phyloP scores from a whole-genome alignment of 495 filamentous ascomycete genomes.

The Talaromyces proteolyticus region DNA sequence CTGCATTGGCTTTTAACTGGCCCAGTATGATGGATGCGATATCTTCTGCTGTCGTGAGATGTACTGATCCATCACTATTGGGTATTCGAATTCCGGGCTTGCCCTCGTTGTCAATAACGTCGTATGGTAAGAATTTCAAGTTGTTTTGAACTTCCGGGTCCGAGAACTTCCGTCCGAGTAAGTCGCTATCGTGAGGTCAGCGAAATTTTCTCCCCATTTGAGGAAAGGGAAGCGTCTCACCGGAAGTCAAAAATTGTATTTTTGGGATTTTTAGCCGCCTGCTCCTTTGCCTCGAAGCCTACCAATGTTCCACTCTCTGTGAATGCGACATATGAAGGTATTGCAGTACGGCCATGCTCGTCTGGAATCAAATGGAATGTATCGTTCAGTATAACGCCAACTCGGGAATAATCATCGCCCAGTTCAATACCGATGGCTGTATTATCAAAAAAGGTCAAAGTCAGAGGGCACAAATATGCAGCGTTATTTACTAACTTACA shows the following conservation, averaged over 20 bases:
- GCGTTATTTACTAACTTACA: too few relatives aligned
- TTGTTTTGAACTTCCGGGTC: background rate
- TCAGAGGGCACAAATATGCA: too few relatives aligned
- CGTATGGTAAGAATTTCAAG: background rate
- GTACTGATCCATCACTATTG: background rate
- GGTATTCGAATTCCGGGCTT: background rate
- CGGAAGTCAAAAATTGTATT: background rate
- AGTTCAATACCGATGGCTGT: background rate
- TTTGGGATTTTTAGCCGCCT: background rate
- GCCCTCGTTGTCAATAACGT: background rate
- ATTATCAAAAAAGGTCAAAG: background rate
- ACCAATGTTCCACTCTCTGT: background rate
- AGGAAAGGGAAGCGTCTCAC: background rate
- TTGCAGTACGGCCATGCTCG: background rate
- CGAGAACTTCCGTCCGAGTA: background rate
- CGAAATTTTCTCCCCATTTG: background rate
- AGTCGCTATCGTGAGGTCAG: background rate
- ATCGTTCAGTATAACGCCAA: background rate
- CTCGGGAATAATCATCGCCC: background rate
- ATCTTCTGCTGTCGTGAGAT: background rate
- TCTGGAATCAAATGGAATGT: background rate
- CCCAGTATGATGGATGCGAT: background rate
- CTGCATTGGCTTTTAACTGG: background rate
- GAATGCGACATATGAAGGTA: background rate
- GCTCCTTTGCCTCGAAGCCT: background rate